Evolutionary conservation across 768 basidiomycete genomes (phyloP).

Genomic region (Macrocybe gigantea): DNA sequence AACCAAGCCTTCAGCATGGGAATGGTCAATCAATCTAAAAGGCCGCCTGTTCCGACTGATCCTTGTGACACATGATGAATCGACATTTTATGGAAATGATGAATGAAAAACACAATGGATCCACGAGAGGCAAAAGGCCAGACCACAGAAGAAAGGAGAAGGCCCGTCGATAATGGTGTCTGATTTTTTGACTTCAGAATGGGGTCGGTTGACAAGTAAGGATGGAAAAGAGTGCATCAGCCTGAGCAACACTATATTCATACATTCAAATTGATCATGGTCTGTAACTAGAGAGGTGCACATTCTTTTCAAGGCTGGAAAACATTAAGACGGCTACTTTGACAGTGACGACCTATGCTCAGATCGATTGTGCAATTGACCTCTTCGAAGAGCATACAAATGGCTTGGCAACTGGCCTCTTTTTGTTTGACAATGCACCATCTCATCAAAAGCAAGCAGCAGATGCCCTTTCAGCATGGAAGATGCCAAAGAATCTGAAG

Average conservation of each 20-base stretch:
- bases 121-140: conserved; percentile 6
- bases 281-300: conserved; percentile 9
- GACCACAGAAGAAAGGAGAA: conserved; percentile 22
- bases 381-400: conserved; percentile 13
- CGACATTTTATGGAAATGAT: conserved; percentile 24
- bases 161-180: conserved; percentile 23
- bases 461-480: neutral
- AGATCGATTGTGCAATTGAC: conserved; percentile 15
- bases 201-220: conserved; percentile 11
- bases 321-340: conserved; percentile 19
- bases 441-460: conserved; percentile 5
- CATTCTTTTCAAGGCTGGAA: conserved; percentile 17
- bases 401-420: conserved; percentile 11
- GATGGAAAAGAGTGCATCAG: conserved; percentile 2
- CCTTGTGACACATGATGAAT: conserved; percentile 19
- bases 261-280: neutral
- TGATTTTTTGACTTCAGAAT: conserved; percentile 22
- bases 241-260: neutral
- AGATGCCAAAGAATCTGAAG: neutral
- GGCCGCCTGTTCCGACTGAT: conserved; percentile 9
- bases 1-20: conserved; percentile 5
- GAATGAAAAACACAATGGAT: conserved; percentile 15
- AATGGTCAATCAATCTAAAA: neutral
- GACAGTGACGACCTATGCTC: conserved; percentile 14
- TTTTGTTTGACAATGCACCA: conserved; percentile 13